Percentiles rank a stretch among this genome's conserved stretches.
Evolutionary conservation across 2,329 filamentous ascomycete genomes (phyloP).

Genomic region (Exophiala sideris): DNA sequence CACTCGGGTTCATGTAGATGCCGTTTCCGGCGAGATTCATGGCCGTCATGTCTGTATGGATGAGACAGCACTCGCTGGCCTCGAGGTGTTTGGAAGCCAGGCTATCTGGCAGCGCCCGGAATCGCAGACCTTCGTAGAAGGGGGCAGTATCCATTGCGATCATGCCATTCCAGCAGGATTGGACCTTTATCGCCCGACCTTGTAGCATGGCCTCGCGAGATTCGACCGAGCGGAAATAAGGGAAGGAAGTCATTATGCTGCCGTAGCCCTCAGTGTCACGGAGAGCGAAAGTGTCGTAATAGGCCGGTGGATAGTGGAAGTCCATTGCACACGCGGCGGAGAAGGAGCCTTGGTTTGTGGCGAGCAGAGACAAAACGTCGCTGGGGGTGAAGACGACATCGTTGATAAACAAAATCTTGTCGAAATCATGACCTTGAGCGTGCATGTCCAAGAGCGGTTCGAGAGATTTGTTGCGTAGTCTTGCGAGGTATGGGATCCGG

Average conservation of each 20-base stretch:
- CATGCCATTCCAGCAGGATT: conserved; percentile 68
- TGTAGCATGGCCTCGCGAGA: conserved; percentile 55
- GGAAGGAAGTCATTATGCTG: conserved; percentile 63
- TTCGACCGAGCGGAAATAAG: conserved; percentile 53
- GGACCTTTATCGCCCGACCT: conserved; percentile 54
- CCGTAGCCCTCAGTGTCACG: conserved; percentile 64
- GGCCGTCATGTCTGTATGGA: conserved; percentile 39
- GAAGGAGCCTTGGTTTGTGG: conserved; percentile 58
- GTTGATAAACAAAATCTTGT: conserved; percentile 58
- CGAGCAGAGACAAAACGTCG: conserved; percentile 56
- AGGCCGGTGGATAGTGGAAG: conserved; percentile 61
- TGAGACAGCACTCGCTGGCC: conserved; percentile 73
- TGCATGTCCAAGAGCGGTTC: conserved; percentile 53
- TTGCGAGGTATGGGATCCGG: conserved; percentile 66
- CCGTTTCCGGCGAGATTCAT: conserved; percentile 29
- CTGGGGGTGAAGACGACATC: conserved; percentile 48
- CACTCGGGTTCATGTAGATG: conserved; percentile 40
- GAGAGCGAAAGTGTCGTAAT: conserved; percentile 72
- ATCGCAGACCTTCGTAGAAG: conserved; percentile 56
- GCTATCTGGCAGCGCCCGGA: conserved; percentile 62
- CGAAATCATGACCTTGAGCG: conserved; percentile 51
- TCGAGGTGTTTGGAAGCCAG: conserved; percentile 58
- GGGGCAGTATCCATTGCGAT: conserved; percentile 48
- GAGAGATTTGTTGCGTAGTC: conserved; percentile 62
- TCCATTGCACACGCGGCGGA: conserved; percentile 69